Percentiles rank a stretch among this genome's conserved stretches.
phyloP scores from a whole-genome alignment of 345 rosid genomes.

The Stellera chamaejasme region DNA sequence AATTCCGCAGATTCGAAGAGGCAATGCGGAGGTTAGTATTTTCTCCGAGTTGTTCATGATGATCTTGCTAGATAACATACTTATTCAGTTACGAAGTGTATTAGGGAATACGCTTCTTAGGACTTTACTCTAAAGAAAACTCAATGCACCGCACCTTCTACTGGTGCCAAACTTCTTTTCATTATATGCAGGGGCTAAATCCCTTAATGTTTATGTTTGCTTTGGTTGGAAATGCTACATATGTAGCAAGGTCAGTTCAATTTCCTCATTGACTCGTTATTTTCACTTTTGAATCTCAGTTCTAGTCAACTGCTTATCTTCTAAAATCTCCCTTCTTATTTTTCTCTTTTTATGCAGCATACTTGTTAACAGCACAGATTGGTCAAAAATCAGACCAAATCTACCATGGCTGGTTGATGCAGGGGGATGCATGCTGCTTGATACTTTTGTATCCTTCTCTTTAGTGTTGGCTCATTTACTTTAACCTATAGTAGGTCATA shows the following conservation, averaged over 20 bases:
- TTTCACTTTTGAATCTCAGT: background rate
- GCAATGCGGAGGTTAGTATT: conserved; percentile 63
- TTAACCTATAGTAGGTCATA: background rate
- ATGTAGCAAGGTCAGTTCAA: conserved; percentile 57
- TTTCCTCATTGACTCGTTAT: background rate
- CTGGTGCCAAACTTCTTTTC: conserved; percentile 9
- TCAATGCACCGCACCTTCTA: too few species aligned
- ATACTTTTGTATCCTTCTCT: conserved; percentile 53
- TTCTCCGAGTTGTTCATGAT: background rate
- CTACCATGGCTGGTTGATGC: conserved; percentile 89
- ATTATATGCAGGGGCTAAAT: conserved; percentile 57
- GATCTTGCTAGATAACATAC: too few species aligned
- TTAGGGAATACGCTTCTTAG: too few species aligned
- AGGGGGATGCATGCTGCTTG: conserved; percentile 75
- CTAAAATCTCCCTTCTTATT: background rate
- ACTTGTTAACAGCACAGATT: conserved; percentile 51
- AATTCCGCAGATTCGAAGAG: conserved; percentile 62
- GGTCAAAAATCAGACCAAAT: conserved; percentile 61
- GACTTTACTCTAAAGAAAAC: too few species aligned
- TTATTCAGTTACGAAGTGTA: too few species aligned
- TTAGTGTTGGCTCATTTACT: background rate
- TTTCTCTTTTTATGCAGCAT: conserved; percentile 34
- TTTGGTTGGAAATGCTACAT: conserved; percentile 64
- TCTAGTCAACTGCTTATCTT: background rate
- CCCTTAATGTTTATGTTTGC: conserved; percentile 85